Evolutionary conservation across 805 yeast species (phyloP), one percentile per base, ranked within the genome.

Genomic region (Zygosaccharomyces gambellarensis): DNA sequence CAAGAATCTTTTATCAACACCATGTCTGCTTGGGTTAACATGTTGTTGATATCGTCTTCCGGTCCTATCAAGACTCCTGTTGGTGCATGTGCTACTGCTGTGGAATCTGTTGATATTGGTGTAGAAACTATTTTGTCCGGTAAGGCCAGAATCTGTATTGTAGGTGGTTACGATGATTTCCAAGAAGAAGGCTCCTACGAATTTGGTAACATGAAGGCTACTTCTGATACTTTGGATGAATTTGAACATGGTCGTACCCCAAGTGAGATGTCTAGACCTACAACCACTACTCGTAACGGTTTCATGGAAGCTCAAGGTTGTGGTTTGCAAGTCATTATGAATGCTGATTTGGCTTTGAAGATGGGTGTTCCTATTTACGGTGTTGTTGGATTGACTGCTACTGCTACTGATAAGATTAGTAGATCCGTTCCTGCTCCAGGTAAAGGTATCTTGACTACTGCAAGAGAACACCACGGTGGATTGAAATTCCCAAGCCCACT

Each of bases 321-420:
- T 47, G 99, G 99, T 82, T 86, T 88, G 61, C 97, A 94, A 78
- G 84, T 94, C 57, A 81, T 94, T 57, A 94, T 94, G 99, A 80
- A 83, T 58, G 99, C 97, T 47, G 89, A 85, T 59, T 76, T 94
- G 58, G 99, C 99, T 34, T 64, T 94, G 59, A 82, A 85, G 68
- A 94, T 94, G 99, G 99, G 99, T 77, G 97, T 95, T 61, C 99
- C 99, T 69, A 88, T 94, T 63, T 88, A 95, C 64, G 99, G 97
- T 73, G 82, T 94, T 55, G 78, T 90, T 61, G 99, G 95, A 48
- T 74, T 90, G 80, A 80, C 97, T 50, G 92, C 97, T 49, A 95
- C 98, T 64, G 99, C 99, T 46, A 81, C 96, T 53, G 99, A 94
- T 73, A 95, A 90, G 83, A 92, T 92, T 70, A 97, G 98, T 68